Evolutionary conservation across 1,284 basidiomycete genomes (phyloP).

Genomic region (Ceratobasidium papillatum): DNA sequence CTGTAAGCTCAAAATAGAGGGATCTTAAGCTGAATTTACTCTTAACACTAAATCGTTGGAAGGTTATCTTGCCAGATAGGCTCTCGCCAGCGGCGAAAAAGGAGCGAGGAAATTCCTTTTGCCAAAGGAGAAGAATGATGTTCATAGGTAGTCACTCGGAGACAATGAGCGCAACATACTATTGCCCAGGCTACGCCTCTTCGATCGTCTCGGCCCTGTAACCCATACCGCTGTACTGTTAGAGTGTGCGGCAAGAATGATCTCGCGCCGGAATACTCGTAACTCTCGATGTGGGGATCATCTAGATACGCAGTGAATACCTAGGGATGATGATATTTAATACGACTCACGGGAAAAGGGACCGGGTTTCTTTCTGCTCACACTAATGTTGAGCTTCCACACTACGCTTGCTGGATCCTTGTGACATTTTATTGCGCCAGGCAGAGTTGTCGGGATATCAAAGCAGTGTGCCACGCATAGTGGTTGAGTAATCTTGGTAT

Average conservation of each 20-base stretch:
- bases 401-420: slow-evolving; percentile 38
- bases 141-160: background rate
- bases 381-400: slow-evolving; percentile 33
- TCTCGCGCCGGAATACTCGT: slow-evolving; percentile 30
- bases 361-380: slow-evolving; percentile 33
- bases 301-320: background rate
- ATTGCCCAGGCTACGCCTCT: slow-evolving; percentile 23
- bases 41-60: slow-evolving; percentile 16
- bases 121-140: background rate
- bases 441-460: slow-evolving; percentile 23
- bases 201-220: slow-evolving; percentile 31
- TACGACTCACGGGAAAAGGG: slow-evolving; percentile 18
- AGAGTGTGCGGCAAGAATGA: slow-evolving; percentile 32
- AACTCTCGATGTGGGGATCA: slow-evolving; percentile 36
- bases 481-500: slow-evolving; percentile 12
- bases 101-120: slow-evolving; percentile 25
- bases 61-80: slow-evolving; percentile 7
- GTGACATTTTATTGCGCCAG: slow-evolving; percentile 34
- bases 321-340: background rate
- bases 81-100: slow-evolving; percentile 36
- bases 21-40: slow-evolving; percentile 9
- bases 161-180: background rate
- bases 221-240: background rate
- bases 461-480: slow-evolving; percentile 15
- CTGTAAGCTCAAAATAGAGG: slow-evolving; percentile 29